Percentiles rank a stretch among this genome's conserved stretches.
Conservation (phyloP, 257 asterid species). For the Solanum tarijense region DNA sequence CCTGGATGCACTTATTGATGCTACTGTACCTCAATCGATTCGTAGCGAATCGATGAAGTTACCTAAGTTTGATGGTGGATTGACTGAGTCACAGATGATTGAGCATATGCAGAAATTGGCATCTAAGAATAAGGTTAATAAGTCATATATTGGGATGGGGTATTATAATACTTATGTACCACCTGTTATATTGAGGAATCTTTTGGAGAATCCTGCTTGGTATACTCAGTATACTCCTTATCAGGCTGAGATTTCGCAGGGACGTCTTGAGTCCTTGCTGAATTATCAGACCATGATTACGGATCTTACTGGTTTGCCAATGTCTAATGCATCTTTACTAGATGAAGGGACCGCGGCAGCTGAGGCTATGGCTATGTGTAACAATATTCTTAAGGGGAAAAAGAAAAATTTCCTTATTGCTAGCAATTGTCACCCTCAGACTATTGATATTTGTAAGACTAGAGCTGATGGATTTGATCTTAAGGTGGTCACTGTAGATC, state of each 20-base stretch:
- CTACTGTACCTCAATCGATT: conserved; percentile 91
- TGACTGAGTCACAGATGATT: conserved; percentile 89
- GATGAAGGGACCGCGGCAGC: conserved; percentile 98
- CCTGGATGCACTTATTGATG: conserved; percentile 66
- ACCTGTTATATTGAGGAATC: conserved; percentile 81
- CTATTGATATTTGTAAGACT: conserved; percentile 77
- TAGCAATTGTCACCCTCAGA: conserved; percentile 93
- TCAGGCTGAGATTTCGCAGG: conserved; percentile 97
- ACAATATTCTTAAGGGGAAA: conserved; percentile 77
- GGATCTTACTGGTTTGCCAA: conserved; percentile 88
- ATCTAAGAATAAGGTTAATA: conserved; percentile 58
- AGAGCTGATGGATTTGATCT: conserved; percentile 87
- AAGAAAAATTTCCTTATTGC: conserved; percentile 85
- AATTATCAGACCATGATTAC: conserved; percentile 85
- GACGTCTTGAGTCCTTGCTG: conserved; percentile 82
- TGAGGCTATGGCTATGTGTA: conserved; percentile 99
- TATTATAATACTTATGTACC: conserved; percentile 81
- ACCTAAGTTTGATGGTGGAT: conserved; percentile 59
- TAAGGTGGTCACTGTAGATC: conserved; percentile 62
- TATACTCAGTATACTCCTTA: conserved; percentile 97
- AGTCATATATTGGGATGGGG: conserved; percentile 94
- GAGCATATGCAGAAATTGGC: conserved; percentile 72
- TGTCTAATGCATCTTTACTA: conserved; percentile 92
- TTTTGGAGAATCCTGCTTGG: conserved; percentile 97
- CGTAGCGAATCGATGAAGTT: conserved; percentile 55